phyloP scores from a whole-genome alignment of 495 filamentous ascomycete genomes.

The Mytilinidion resinicola region DNA sequence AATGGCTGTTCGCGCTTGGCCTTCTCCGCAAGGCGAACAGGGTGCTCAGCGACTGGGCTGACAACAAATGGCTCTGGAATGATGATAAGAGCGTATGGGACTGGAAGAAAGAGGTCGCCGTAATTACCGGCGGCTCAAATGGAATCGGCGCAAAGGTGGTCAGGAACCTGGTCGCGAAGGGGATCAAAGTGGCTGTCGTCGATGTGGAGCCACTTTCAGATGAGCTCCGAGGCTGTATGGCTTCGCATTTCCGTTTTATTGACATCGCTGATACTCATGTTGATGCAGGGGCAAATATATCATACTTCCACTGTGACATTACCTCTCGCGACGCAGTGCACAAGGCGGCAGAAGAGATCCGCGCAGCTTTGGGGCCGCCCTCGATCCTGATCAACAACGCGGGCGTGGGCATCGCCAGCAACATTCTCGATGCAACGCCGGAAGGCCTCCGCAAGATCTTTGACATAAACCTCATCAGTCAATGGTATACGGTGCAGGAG shows the following conservation, averaged over 20 bases:
- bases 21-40: slow-evolving; percentile 41
- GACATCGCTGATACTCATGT: background rate
- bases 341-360: slow-evolving; percentile 42
- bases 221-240: slow-evolving; percentile 10
- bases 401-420: slow-evolving; percentile 39
- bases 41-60: slow-evolving; percentile 37
- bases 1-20: slow-evolving; percentile 19
- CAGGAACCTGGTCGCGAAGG: slow-evolving; percentile 41
- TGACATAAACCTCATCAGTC: slow-evolving; percentile 54
- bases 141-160: slow-evolving; percentile 52
- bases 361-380: slow-evolving; percentile 43
- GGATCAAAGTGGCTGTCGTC: slow-evolving; percentile 45
- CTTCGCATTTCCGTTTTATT: background rate
- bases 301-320: slow-evolving; percentile 49
- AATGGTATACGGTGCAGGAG: slow-evolving; percentile 52
- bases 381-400: slow-evolving; percentile 59
- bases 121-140: slow-evolving; percentile 53
- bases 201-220: slow-evolving; percentile 25
- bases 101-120: slow-evolving; percentile 46
- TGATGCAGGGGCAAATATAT: slow-evolving; percentile 26
- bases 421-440: slow-evolving; percentile 46
- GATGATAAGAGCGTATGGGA: slow-evolving; percentile 37
- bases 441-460: slow-evolving; percentile 46
- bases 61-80: slow-evolving; percentile 45
- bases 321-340: slow-evolving; percentile 44